A percentile compares a stretch with the other conserved stretches of the same genome.
Conservation (phyloP, 1,284 basidiomycete genomes). For the Stygiomarasmius scandens region DNA sequence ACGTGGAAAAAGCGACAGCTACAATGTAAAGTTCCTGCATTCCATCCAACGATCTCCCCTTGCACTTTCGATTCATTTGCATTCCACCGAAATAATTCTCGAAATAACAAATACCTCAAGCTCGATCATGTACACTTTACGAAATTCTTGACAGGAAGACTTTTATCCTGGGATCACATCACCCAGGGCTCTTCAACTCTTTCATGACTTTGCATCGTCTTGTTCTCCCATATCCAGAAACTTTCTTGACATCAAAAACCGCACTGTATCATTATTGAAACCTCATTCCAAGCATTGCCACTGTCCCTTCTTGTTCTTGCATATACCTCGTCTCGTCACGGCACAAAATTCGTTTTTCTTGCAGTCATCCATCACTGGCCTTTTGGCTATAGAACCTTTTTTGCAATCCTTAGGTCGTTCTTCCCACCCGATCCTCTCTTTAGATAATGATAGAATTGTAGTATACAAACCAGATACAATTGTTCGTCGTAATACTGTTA, state of each 20-base stretch:
- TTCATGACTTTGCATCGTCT: neutral
- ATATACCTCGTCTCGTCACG: neutral
- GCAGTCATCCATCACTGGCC: no score
- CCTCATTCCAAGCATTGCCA: neutral
- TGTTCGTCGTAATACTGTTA: no score
- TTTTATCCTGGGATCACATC: no score
- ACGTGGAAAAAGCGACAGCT: constrained; percentile 63
- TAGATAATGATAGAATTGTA: no score
- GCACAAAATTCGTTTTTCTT: neutral
- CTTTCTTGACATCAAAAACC: neutral
- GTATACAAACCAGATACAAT: no score
- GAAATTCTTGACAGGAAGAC: no score
- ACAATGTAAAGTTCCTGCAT: constrained; percentile 39
- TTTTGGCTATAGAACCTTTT: no score
- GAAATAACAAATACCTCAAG: no score
- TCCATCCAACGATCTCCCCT: neutral
- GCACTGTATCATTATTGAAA: neutral
- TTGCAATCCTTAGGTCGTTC: no score
- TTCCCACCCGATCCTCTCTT: no score
- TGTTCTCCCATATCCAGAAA: neutral
- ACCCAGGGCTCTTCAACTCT: neutral
- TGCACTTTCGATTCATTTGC: neutral
- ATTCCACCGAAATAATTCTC: no score
- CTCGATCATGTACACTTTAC: no score
- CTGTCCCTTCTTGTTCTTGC: neutral